phyloP scores from a whole-genome alignment of 2,329 filamentous ascomycete species.

The Alternaria panax region DNA sequence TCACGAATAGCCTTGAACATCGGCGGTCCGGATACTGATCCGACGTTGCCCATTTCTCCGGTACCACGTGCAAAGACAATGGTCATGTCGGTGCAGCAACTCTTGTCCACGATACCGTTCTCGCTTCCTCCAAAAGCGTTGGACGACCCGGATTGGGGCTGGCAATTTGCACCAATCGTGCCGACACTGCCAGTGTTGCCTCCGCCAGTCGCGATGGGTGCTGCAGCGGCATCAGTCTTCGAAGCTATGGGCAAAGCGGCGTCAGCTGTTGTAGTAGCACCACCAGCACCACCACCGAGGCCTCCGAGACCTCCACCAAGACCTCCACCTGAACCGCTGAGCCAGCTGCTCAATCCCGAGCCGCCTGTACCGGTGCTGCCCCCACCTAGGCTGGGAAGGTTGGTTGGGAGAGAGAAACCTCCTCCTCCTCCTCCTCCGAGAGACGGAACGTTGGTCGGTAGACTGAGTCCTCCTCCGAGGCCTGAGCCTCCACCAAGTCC shows the following conservation, averaged over 20 bases:
- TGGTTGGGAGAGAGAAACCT: not conserved
- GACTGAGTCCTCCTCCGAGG: not conserved
- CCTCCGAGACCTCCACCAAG: constrained; percentile 2
- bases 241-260: not conserved
- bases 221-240: not conserved
- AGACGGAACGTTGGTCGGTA: not conserved
- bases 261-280: not conserved
- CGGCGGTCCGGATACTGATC: constrained; percentile 51
- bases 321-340: not conserved
- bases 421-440: not conserved
- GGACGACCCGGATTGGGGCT: constrained; percentile 21
- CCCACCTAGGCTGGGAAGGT: constrained; percentile 2
- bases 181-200: constrained; percentile 8
- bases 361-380: constrained; percentile 1
- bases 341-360: not conserved
- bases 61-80: constrained; percentile 56
- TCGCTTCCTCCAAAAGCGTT: constrained; percentile 39
- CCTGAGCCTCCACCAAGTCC: not conserved
- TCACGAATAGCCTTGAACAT: constrained; percentile 40
- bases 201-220: not conserved
- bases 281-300: constrained; percentile 3
- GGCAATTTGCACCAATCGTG: constrained; percentile 35
- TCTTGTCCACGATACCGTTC: constrained; percentile 51
- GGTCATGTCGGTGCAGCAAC: constrained; percentile 52
- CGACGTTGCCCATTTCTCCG: constrained; percentile 54